These are phyloP conservation scores for Malus hybrid DNA, from an alignment of 331 rosid genomes.

Conservation along the genomic window DNA sequence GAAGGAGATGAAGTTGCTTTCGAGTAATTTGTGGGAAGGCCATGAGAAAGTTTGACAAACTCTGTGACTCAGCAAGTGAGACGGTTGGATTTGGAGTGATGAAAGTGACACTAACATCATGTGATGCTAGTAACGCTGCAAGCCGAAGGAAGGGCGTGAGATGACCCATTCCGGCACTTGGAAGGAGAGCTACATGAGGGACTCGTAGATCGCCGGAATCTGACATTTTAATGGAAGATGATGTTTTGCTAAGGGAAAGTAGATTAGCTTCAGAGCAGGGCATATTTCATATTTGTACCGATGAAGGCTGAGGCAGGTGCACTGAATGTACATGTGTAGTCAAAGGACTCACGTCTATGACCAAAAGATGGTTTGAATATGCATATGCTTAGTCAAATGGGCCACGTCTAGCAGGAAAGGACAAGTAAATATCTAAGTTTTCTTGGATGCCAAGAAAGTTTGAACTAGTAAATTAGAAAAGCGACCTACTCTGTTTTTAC, in stretches of 20 bases:
- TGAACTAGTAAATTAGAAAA: neutral
- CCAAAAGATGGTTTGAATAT: neutral
- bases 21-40: slow-evolving; percentile 17
- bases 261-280: neutral
- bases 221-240: slow-evolving; percentile 6
- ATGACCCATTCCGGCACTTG: slow-evolving; percentile 27
- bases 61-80: slow-evolving; percentile 13
- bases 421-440: neutral
- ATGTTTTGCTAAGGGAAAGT: neutral
- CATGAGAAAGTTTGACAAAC: slow-evolving; percentile 9
- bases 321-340: neutral
- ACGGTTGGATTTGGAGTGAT: slow-evolving; percentile 20
- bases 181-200: slow-evolving; percentile 24
- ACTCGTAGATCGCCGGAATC: neutral
- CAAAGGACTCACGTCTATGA: neutral
- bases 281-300: neutral
- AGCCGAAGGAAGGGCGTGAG: slow-evolving; percentile 22
- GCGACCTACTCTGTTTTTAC: too few relatives aligned
- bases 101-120: slow-evolving; percentile 15
- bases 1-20: slow-evolving; percentile 21
- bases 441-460: slow-evolving; percentile 18
- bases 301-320: neutral
- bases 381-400: neutral
- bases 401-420: neutral
- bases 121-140: neutral